A percentile compares a stretch with the other conserved stretches of the same genome.
These are phyloP conservation scores for Phytophthora chlamydospora DNA, from an alignment of 352 stramenopile genomes.

Conservation along the genomic window DNA sequence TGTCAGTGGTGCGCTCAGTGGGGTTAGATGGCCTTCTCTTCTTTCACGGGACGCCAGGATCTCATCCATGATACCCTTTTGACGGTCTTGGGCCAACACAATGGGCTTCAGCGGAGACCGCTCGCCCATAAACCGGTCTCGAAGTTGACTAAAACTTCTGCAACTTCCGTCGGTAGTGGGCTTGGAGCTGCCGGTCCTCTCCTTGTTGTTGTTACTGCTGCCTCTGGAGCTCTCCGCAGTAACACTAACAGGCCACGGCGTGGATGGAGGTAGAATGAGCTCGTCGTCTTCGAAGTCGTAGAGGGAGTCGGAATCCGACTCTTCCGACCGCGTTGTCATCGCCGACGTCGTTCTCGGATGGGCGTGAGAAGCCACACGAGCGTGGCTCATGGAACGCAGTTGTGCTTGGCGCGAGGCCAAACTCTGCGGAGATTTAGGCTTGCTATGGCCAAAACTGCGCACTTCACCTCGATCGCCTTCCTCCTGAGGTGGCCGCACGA, in stretches of 20 bases:
- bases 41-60: slow-evolving; percentile 16
- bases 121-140: slow-evolving; percentile 33
- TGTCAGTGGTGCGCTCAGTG: slow-evolving; percentile 26
- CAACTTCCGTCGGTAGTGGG: slow-evolving; percentile 9
- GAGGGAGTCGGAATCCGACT: slow-evolving; percentile 58
- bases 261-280: slow-evolving; percentile 52
- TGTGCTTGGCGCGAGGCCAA: slow-evolving; percentile 28
- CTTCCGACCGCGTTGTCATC: slow-evolving; percentile 50
- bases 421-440: slow-evolving; percentile 10
- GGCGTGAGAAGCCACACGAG: slow-evolving; percentile 5
- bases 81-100: slow-evolving; percentile 33
- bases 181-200: slow-evolving; percentile 3
- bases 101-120: slow-evolving; percentile 37
- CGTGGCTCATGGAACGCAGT: slow-evolving; percentile 24
- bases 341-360: slow-evolving; percentile 25
- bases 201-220: slow-evolving; percentile 20
- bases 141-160: slow-evolving; percentile 35
- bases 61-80: slow-evolving; percentile 31
- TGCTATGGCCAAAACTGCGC: slow-evolving; percentile 8
- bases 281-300: slow-evolving; percentile 70
- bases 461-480: slow-evolving; percentile 10
- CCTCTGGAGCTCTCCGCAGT: slow-evolving; percentile 7
- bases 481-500: slow-evolving; percentile 59
- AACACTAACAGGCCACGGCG: slow-evolving; percentile 42
- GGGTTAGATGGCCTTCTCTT: slow-evolving; percentile 14